Evolutionary conservation across 75 land plant genomes (phyloP), one percentile per base, ranked within the genome.

Genomic region (Adiantum capillusveneris): DNA sequence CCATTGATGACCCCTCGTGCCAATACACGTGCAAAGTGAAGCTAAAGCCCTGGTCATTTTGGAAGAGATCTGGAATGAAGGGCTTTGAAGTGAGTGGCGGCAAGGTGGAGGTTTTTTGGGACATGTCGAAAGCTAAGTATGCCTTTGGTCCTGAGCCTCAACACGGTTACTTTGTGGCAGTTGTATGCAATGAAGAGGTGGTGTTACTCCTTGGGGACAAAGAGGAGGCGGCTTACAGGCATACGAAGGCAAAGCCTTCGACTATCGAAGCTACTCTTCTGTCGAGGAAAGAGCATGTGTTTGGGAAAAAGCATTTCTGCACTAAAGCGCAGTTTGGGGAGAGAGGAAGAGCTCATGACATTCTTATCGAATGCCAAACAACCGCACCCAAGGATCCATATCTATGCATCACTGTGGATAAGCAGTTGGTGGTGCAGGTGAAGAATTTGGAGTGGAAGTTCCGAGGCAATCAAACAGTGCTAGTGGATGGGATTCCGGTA

Each of bases 361-460:
- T 65, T 21, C 31, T 65, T 16, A 59, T 77, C 1, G 74, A 71
- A 53, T 57, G 75, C 26, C 52, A 21, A 1, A 57, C 63, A 0
- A 11, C 43, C 27, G 69, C 39, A 31, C 31, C 26, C 20, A 29
- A 25, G 21, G 65, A 49, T 20, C 66, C 59, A 2, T 67, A 65
- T 21, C 51, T 77, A 55, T 29, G 29, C 77, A 51, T 77, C 12
- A 73, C 57, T 25, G 53, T 77, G 0, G 80, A 72, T 52, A 62
- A 61, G 54, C 31, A 60, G 25, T 43, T 50, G 48, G 63, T 67
- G 50, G 44, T 77, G 2, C 65, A 71, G 5, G 74, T 77, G 20
- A 71, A 52, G 66, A 34, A 65, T 11, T 37, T 77, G 44, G 51
- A 26, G 46, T 76, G 79, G 79, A 76, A 76, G 45, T 71, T 71